Conservation (phyloP, 2,329 filamentous ascomycete genomes). For the Ophiostoma novo-ulmi region DNA sequence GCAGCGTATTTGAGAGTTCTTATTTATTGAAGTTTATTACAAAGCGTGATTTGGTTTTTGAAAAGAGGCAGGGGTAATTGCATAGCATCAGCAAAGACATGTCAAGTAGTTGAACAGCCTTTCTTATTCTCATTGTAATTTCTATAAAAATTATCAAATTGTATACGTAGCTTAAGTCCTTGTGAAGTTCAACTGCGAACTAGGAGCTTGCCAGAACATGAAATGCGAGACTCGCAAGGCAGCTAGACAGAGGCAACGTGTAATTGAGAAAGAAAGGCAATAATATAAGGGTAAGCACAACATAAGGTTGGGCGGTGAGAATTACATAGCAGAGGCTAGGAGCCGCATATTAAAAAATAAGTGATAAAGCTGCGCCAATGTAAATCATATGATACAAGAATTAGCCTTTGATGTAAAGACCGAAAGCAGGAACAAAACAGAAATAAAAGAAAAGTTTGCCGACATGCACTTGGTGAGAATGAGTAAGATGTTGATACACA, state of each 20-base stretch:
- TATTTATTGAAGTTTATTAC: background rate
- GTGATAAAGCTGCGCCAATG: background rate
- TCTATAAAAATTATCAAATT: background rate
- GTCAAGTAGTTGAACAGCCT: background rate
- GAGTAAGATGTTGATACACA: background rate
- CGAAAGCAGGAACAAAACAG: background rate
- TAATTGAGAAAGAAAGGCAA: background rate
- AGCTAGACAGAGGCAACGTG: background rate
- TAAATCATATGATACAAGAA: background rate
- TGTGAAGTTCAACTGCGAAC: no score
- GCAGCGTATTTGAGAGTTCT: slow-evolving; percentile 2
- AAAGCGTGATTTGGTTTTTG: background rate
- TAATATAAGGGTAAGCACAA: background rate
- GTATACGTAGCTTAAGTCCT: background rate
- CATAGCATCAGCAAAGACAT: background rate
- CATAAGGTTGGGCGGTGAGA: background rate
- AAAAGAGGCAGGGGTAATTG: background rate
- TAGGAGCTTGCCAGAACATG: no score
- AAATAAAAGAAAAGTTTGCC: background rate
- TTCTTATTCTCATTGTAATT: background rate
- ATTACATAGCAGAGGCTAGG: background rate
- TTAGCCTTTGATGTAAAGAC: background rate
- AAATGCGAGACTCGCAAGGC: background rate
- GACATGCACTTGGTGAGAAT: background rate
- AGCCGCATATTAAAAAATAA: background rate